A percentile compares a stretch with the other conserved stretches of the same genome.
These are phyloP conservation scores for Malus hybrid DNA, from an alignment of 331 rosid species.

Conservation along the genomic window DNA sequence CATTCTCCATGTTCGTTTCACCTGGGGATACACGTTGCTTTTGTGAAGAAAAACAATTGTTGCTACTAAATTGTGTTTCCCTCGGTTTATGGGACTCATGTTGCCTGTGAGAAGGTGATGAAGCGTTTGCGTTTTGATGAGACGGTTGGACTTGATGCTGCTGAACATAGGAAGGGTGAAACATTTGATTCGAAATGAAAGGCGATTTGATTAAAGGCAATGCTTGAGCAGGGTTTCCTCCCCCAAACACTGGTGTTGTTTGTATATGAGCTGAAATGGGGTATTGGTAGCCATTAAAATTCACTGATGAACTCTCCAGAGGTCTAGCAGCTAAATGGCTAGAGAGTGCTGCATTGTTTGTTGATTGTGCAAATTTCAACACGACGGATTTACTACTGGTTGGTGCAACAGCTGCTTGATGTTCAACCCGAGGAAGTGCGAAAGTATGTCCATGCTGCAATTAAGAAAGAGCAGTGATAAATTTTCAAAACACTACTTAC, in stretches of 20 bases:
- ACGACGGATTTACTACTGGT: conserved; percentile 30
- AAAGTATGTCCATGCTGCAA: conserved; percentile 47
- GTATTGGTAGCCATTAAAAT: conserved; percentile 44
- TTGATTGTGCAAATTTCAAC: conserved; percentile 18
- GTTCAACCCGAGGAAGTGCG: conserved; percentile 31
- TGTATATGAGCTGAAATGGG: conserved; percentile 44
- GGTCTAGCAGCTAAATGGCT: conserved; percentile 34
- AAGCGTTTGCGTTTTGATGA: conserved; percentile 30
- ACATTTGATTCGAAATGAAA: conserved; percentile 42
- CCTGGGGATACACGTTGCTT: conserved; percentile 27
- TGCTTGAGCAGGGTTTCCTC: conserved; percentile 45
- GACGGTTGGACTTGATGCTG: conserved; percentile 31
- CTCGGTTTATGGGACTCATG: conserved; percentile 17
- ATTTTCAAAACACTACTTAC: neutral
- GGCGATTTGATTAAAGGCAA: conserved; percentile 38
- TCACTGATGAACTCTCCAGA: conserved; percentile 33
- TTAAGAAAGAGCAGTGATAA: conserved; percentile 9
- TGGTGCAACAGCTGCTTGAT: conserved; percentile 34
- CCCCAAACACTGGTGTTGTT: conserved; percentile 33
- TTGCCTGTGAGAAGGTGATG: conserved; percentile 44
- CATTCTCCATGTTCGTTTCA: conserved; percentile 25
- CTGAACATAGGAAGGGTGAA: conserved; percentile 49
- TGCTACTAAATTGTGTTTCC: conserved; percentile 35
- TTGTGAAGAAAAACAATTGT: conserved; percentile 31
- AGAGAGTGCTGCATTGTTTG: conserved; percentile 25